Evolutionary conservation across 2,329 filamentous ascomycete species (phyloP).

Genomic region (Fusarium stilboides): DNA sequence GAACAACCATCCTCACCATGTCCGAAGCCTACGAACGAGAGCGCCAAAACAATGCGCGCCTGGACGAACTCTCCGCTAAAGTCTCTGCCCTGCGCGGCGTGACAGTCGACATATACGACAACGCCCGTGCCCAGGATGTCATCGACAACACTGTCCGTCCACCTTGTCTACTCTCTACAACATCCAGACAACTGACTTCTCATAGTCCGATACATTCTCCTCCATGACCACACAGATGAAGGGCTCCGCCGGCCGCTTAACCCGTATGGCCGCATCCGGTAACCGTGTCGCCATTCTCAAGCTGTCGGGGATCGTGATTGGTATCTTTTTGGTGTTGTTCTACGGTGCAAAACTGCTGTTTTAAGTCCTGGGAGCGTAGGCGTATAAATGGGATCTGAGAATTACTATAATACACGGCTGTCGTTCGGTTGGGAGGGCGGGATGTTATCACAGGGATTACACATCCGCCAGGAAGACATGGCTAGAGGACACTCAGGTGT

Average conservation of each 20-base stretch:
- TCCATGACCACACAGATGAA: conserved; percentile 87
- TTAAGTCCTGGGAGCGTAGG: conserved; percentile 50
- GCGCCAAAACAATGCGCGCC: conserved; percentile 93
- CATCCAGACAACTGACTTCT: conserved; percentile 21
- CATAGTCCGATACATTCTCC: conserved; percentile 89
- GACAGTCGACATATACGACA: conserved; percentile 98
- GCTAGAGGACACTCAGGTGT: conserved; percentile 2
- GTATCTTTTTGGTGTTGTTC: conserved; percentile 80
- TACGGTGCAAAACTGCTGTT: conserved; percentile 78
- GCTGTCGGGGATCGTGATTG: conserved; percentile 86
- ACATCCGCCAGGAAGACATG: background rate
- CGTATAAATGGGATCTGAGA: conserved; percentile 4
- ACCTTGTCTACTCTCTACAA: background rate
- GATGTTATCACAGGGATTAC: background rate
- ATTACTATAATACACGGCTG: conserved; percentile 10
- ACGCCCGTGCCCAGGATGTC: conserved; percentile 88
- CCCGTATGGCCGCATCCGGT: conserved; percentile 90
- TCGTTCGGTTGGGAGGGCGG: background rate
- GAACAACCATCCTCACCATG: conserved; percentile 62
- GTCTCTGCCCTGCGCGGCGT: conserved; percentile 93
- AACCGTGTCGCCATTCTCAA: conserved; percentile 95
- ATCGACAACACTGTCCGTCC: conserved; percentile 85
- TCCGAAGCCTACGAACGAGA: conserved; percentile 85
- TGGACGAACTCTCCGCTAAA: conserved; percentile 91
- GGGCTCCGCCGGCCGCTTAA: conserved; percentile 85